Conservation (phyloP, 352 stramenopile species). For the Phytophthora niederhauseri region DNA sequence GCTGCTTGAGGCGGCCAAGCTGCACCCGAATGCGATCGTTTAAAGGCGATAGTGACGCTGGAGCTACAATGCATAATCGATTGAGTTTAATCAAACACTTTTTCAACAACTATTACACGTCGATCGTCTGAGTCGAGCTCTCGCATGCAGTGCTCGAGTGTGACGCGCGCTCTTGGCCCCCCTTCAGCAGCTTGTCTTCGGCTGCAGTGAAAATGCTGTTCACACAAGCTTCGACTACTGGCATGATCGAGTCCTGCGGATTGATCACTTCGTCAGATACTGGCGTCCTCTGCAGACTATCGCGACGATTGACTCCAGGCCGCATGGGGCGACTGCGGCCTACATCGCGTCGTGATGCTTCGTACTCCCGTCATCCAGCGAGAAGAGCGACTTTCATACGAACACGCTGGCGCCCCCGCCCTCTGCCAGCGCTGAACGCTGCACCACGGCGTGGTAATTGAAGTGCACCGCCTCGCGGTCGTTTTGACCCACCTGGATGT, state of each 20-base stretch:
- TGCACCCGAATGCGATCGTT: constrained; percentile 22
- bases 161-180: neutral
- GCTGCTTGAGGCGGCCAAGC: constrained; percentile 24
- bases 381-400: constrained; percentile 23
- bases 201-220: constrained; percentile 17
- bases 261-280: too few relatives aligned
- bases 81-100: neutral
- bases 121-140: too few relatives aligned
- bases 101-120: neutral
- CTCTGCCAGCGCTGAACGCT: neutral
- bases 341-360: constrained; percentile 20
- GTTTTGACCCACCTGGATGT: neutral
- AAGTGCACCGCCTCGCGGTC: neutral
- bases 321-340: constrained; percentile 13
- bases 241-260: constrained; percentile 7
- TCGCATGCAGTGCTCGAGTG: neutral
- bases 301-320: constrained; percentile 15
- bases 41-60: constrained; percentile 35
- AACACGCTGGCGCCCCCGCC: constrained; percentile 10
- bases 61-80: constrained; percentile 22
- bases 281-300: constrained; percentile 2
- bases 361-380: neutral
- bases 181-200: constrained; percentile 22
- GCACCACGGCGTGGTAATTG: constrained; percentile 16
- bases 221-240: constrained; percentile 15